phyloP scores from a whole-genome alignment of 768 basidiomycete genomes.

The Pulveroboletus frians region DNA sequence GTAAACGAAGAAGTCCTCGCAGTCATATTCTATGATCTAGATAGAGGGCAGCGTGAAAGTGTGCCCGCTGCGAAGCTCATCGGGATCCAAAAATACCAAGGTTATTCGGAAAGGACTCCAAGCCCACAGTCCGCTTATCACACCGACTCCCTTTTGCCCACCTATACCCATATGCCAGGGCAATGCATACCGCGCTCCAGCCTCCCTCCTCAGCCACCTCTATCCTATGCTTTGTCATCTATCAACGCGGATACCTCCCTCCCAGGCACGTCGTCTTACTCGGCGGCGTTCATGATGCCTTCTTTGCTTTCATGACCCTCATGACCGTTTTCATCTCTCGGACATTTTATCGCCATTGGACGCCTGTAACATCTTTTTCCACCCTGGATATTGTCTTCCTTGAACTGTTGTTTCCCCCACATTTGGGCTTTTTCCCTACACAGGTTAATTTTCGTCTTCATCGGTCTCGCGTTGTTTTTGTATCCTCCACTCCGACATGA shows the following conservation, averaged over 20 bases:
- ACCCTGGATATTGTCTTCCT: constrained; percentile 29
- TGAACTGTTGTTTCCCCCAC: constrained; percentile 17
- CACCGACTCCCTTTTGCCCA: constrained; percentile 27
- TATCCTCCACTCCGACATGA: constrained; percentile 17
- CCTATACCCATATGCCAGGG: constrained; percentile 28
- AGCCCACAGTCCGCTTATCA: constrained; percentile 27
- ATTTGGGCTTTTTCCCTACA: constrained; percentile 9
- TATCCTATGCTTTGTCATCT: constrained; percentile 42
- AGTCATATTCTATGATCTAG: constrained; percentile 63
- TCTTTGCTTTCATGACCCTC: constrained; percentile 31
- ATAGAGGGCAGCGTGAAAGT: constrained; percentile 45
- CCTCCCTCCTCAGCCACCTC: constrained; percentile 33
- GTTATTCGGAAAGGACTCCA: constrained; percentile 27
- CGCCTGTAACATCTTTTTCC: constrained; percentile 16
- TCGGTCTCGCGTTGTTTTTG: constrained; percentile 16
- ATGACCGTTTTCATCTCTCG: constrained; percentile 21
- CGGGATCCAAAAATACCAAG: constrained; percentile 42
- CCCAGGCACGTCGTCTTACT: constrained; percentile 23
- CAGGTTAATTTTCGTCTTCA: constrained; percentile 18
- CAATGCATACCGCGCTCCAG: constrained; percentile 34
- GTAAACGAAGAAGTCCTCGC: constrained; percentile 61
- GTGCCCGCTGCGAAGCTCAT: constrained; percentile 60
- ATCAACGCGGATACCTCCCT: constrained; percentile 25
- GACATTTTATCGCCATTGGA: constrained; percentile 21
- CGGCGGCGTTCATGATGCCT: constrained; percentile 30